Conservation (phyloP, 116 monocot genomes). For the Iris pallida region DNA sequence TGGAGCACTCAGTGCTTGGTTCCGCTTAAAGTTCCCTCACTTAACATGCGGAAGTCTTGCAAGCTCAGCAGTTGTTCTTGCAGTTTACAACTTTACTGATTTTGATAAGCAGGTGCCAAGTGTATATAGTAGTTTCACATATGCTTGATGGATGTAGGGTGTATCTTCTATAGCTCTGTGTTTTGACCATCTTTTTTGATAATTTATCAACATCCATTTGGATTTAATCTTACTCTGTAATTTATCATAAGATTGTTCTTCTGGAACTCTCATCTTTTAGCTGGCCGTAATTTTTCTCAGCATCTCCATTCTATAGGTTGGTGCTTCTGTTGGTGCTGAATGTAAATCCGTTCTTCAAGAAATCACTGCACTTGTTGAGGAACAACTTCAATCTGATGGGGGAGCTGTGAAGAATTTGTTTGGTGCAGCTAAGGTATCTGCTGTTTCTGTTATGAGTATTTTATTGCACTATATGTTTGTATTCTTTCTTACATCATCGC, state of each 20-base stretch:
- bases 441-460: background rate
- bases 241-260: background rate
- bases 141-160: too few relatives aligned
- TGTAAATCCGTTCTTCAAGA: conserved; percentile 92
- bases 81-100: conserved; percentile 82
- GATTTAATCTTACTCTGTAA: background rate
- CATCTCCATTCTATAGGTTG: conserved; percentile 46
- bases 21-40: conserved; percentile 94
- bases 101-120: conserved; percentile 84
- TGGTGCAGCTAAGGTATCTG: conserved; percentile 61
- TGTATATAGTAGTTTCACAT: background rate
- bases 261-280: conserved; percentile 3
- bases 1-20: conserved; percentile 99
- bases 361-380: conserved; percentile 74
- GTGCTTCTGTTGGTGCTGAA: conserved; percentile 78
- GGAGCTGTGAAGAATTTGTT: conserved; percentile 62
- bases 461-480: background rate
- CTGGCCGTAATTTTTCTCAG: background rate
- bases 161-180: background rate
- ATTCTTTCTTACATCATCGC: background rate
- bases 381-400: conserved; percentile 48
- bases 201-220: background rate
- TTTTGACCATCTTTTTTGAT: background rate
- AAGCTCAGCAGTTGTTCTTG: conserved; percentile 92
- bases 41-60: conserved; percentile 98